Evolutionary conservation across 1,139 yeast genomes (phyloP), one percentile per base, ranked within the genome.

Genomic region (Taphrina pruni): DNA sequence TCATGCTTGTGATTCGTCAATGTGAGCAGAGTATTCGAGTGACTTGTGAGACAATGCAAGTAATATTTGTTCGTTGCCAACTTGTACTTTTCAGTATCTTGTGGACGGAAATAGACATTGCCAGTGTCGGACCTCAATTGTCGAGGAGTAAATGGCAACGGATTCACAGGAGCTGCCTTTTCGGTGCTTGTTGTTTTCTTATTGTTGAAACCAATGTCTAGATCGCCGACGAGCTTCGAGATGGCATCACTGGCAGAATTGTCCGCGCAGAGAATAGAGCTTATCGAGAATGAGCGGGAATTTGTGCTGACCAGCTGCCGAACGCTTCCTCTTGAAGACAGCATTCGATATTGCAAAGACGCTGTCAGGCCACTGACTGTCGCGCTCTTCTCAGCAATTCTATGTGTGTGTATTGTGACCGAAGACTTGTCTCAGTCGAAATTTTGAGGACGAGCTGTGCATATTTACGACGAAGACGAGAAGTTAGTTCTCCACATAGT

Each of bases 1-100:
- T 69, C 67, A 39, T 69, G 65, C 58, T 66, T 32, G 17, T 60
- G 55, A 39, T 69, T 69, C 26, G 69, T 64, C 54, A 69, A 50
- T 8, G 70, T 69, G 60, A 69, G 45, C 17, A 69, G 56, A 36
- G 70, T 69, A 35, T 69, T 69, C 41, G 62, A 66, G 65, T 66
- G 57, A 20, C 64, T 51, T 9, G 69, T 62, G 38, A 65, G 60
- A 17, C 69, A 65, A 35, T 69, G 70, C n/a, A 69, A 50, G 41
- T 69, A 61, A 43, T 69, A 69, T 32, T 54, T 64, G 41, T 64
- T 56, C 45, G 60, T 41, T 35, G 38, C 60, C 50, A 38, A 21
- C 46, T 41, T n/a, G 50, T 39, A 56, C 20, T 56, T 56, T 8
- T 56, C 60, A 21, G 50, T 17, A 41, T 56, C 60, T 21, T n/a